Evolutionary conservation across 805 yeast genomes (phyloP), one percentile per base, ranked within the genome.

Genomic region (Maudiozyma bulderi): DNA sequence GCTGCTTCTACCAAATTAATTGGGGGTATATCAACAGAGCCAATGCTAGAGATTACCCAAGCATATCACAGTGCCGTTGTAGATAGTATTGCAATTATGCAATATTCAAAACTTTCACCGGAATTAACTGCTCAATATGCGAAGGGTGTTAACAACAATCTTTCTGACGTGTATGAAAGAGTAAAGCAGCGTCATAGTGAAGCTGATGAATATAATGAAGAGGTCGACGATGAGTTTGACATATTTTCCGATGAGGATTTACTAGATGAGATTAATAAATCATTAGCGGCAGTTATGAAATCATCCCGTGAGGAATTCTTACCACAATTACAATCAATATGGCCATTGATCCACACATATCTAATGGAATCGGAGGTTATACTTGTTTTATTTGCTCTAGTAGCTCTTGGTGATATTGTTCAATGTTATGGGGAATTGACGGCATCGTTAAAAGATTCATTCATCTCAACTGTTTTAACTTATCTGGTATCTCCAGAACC

Each of bases 231-330:
- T 49, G 97, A 90, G 49, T 82, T 78, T 32, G 88, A 81, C 50
- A 95, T 85, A 58, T 79, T 74, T 57, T 82, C 93, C 1, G 98
- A 93, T 64, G 97, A 89, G 61, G 96, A 90, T 61, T 71, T 93
- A 43, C 69, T 89, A 46, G 95, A 88, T 58, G 95, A 91, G 62
- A 80, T 89, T 54, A 86, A 84, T 63, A 85, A 84, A 62, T 81
- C 84, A 1, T 66, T 93, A 38, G 74, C 84, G 7, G 74, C 84
- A 0, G 73, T 88, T 14, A 84, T 91, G 74, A 83, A 79, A 64
- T 75, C 77, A 40, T 71, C 78, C 26, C 76, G 78, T 54, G 66
- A 73, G 6, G 71, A 71, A 49, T 86, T 85, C 64, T 62, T 87
- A 48, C 78, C 81, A 10, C 76, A 78, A 4, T 85, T 86, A 68